phyloP scores from a whole-genome alignment of 208 protist genomes.

The Acanthamoeba triangularis region DNA sequence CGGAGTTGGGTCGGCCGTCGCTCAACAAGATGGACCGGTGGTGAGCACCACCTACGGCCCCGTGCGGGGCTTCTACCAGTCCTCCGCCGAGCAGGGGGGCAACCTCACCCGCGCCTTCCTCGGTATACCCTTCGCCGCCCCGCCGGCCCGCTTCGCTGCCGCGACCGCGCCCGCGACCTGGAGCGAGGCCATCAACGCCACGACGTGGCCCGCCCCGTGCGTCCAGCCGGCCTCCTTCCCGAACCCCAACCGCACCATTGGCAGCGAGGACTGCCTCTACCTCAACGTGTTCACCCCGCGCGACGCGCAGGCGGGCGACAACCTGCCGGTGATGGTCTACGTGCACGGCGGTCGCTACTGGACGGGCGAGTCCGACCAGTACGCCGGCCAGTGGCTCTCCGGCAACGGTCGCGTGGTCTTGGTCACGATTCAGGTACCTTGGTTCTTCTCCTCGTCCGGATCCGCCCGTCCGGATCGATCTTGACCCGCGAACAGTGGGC shows the following conservation, averaged over 20 bases:
- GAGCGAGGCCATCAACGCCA: conserved; percentile 41
- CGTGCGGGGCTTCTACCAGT: conserved; percentile 38
- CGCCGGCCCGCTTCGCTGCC: not conserved
- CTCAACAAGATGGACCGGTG: not conserved
- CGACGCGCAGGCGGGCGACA: not conserved
- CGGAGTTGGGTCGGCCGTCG: too few relatives aligned
- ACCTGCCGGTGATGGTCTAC: conserved; percentile 7
- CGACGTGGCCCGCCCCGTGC: not conserved
- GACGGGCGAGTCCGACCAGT: conserved; percentile 40
- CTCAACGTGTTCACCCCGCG: conserved; percentile 55
- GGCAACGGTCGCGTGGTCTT: conserved; percentile 8
- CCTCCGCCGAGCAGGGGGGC: not conserved
- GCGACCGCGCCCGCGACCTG: not conserved
- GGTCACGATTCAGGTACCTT: conserved; percentile 21
- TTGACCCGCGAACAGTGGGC: too few relatives aligned
- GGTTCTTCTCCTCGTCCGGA: not conserved
- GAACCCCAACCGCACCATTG: not conserved
- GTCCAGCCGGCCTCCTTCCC: not conserved
- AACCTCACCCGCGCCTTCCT: conserved; percentile 35
- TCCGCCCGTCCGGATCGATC: too few relatives aligned
- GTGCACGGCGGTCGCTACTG: conserved; percentile 45
- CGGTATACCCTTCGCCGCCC: conserved; percentile 42
- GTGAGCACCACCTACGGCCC: conserved; percentile 20
- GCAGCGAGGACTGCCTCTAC: conserved; percentile 43
- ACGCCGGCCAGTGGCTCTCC: not conserved